Conservation (phyloP, 2,329 filamentous ascomycete genomes). For the Fusarium veterinarium region DNA sequence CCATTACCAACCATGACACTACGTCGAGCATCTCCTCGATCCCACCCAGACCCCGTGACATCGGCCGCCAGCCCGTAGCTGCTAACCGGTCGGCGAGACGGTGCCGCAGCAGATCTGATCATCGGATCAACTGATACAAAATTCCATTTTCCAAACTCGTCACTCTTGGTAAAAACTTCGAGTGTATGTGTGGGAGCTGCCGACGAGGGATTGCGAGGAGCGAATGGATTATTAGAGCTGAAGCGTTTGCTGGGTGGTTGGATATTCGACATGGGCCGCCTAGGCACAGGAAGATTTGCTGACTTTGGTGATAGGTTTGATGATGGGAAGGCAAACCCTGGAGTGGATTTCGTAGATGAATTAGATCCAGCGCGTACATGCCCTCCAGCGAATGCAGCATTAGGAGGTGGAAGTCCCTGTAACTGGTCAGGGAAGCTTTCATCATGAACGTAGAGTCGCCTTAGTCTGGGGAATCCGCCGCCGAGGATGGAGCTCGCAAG, state of each 20-base stretch:
- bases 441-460: conserved; percentile 86
- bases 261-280: conserved; percentile 47
- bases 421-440: conserved; percentile 84
- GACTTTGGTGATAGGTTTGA: conserved; percentile 40
- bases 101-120: conserved; percentile 43
- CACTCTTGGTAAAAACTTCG: conserved; percentile 70
- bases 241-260: conserved; percentile 56
- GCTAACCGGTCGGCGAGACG: conserved; percentile 59
- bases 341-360: conserved; percentile 41
- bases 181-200: conserved; percentile 63
- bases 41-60: conserved; percentile 61
- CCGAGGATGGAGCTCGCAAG: conserved; percentile 84
- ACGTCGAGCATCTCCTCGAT: conserved; percentile 62
- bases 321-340: conserved; percentile 40
- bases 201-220: conserved; percentile 48
- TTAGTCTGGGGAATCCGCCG: conserved; percentile 78
- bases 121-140: conserved; percentile 62
- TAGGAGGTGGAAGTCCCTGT: conserved; percentile 76
- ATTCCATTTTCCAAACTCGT: conserved; percentile 69
- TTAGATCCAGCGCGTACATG: conserved; percentile 50
- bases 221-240: conserved; percentile 72
- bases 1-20: conserved; percentile 66
- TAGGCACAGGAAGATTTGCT: conserved; percentile 40
- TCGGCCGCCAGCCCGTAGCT: conserved; percentile 69
- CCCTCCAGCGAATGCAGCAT: conserved; percentile 47